Evolutionary conservation across 495 filamentous ascomycete genomes (phyloP).

Genomic region (Penicillium manginii): DNA sequence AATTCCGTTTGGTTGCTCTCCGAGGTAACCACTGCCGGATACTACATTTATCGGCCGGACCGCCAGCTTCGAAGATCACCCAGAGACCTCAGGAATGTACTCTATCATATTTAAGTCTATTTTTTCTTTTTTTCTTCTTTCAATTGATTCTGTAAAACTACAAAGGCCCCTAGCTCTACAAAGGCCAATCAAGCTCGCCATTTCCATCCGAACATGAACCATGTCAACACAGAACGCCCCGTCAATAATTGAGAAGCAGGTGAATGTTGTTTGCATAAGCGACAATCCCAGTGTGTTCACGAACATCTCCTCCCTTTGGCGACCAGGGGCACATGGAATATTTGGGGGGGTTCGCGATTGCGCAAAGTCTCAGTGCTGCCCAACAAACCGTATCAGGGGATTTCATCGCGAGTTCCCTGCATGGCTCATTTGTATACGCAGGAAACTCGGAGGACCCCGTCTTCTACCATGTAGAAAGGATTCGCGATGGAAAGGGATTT

Average conservation of each 20-base stretch:
- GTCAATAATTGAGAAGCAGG: background rate
- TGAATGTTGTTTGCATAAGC: background rate
- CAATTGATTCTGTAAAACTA: too few species aligned
- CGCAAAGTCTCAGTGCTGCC: conserved; percentile 78
- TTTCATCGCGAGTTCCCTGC: conserved; percentile 80
- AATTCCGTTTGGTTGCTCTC: background rate
- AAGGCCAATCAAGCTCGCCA: too few species aligned
- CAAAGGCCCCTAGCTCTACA: too few species aligned
- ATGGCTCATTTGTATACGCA: conserved; percentile 89
- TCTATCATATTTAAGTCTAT: too few species aligned
- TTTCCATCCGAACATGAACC: background rate
- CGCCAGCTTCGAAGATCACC: background rate
- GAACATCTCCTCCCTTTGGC: conserved; percentile 77
- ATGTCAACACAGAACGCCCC: background rate
- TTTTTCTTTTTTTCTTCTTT: too few species aligned
- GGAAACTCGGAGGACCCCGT: conserved; percentile 76
- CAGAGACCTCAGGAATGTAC: too few species aligned
- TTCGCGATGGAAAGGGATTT: conserved; percentile 78
- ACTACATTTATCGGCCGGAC: background rate
- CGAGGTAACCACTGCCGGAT: background rate
- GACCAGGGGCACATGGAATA: conserved; percentile 77
- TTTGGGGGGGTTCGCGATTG: conserved; percentile 82
- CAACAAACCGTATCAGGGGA: conserved; percentile 69
- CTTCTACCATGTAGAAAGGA: conserved; percentile 79
- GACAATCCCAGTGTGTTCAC: conserved; percentile 69